Conservation (phyloP, 2,329 filamentous ascomycete genomes). For the Cadophora luteo-olivacea region DNA sequence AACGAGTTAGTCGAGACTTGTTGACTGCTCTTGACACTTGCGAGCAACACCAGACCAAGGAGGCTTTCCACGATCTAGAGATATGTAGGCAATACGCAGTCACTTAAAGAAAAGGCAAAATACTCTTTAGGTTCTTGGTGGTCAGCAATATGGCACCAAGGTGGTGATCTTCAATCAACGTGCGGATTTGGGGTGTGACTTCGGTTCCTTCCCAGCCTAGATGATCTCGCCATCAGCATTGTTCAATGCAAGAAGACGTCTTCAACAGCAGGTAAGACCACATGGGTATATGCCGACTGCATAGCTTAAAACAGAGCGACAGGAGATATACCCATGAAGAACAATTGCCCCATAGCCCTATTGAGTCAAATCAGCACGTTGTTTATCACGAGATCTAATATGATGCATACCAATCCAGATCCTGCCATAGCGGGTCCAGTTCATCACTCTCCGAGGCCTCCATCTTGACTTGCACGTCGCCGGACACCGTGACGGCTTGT, state of each 20-base stretch:
- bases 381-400: slow-evolving; percentile 15
- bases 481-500: slow-evolving; percentile 25
- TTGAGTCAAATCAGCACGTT: slow-evolving; percentile 29
- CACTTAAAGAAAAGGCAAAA: slow-evolving; percentile 27
- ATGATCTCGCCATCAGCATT: slow-evolving; percentile 22
- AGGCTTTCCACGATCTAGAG: background rate
- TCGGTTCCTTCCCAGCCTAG: slow-evolving; percentile 81
- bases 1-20: background rate
- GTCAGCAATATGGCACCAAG: slow-evolving; percentile 87
- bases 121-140: slow-evolving; percentile 86
- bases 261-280: background rate
- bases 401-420: slow-evolving; percentile 42
- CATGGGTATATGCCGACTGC: background rate
- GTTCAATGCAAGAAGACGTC: slow-evolving; percentile 1
- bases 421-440: slow-evolving; percentile 43
- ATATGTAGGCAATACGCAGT: background rate
- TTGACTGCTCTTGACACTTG: background rate
- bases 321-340: slow-evolving; percentile 64
- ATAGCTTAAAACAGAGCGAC: background rate
- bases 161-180: slow-evolving; percentile 82
- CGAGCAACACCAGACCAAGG: background rate
- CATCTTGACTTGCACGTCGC: slow-evolving; percentile 42
- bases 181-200: slow-evolving; percentile 82
- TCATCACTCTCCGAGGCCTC: slow-evolving; percentile 58
- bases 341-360: slow-evolving; percentile 76